These are phyloP conservation scores for Karstenula rhodostoma DNA, from an alignment of 2,329 filamentous ascomycete species.

Conservation along the genomic window DNA sequence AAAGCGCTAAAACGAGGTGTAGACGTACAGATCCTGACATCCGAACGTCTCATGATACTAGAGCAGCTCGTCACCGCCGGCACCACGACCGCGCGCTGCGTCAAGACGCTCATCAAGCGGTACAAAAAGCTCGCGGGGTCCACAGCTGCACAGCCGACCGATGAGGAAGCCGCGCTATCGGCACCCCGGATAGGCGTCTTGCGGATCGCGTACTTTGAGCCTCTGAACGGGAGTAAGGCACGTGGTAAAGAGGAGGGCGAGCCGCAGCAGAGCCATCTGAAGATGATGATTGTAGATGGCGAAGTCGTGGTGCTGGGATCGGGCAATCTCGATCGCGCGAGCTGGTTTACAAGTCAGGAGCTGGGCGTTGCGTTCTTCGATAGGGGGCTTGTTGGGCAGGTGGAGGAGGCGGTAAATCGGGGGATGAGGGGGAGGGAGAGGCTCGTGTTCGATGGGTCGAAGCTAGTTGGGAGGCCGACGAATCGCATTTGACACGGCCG, in stretches of 20 bases:
- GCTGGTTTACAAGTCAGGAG: slow-evolving; percentile 88
- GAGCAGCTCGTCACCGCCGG: slow-evolving; percentile 84
- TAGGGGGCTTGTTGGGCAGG: slow-evolving; percentile 45
- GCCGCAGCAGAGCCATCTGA: slow-evolving; percentile 78
- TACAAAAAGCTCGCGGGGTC: slow-evolving; percentile 51
- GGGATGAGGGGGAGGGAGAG: slow-evolving; percentile 36
- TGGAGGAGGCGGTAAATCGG: slow-evolving; percentile 35
- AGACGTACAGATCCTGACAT: slow-evolving; percentile 72
- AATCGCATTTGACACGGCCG: too few relatives aligned
- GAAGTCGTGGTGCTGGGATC: slow-evolving; percentile 75
- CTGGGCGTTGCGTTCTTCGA: slow-evolving; percentile 70
- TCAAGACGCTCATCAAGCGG: slow-evolving; percentile 65
- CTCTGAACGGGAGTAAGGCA: slow-evolving; percentile 33
- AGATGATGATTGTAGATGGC: slow-evolving; percentile 76
- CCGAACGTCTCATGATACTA: slow-evolving; percentile 74
- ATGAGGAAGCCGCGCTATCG: slow-evolving; percentile 42
- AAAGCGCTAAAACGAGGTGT: slow-evolving; percentile 71
- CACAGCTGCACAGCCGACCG: slow-evolving; percentile 10
- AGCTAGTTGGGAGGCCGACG: background rate
- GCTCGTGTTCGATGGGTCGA: slow-evolving; percentile 35
- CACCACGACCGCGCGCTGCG: slow-evolving; percentile 73
- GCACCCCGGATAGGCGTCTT: slow-evolving; percentile 56
- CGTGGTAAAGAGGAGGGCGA: slow-evolving; percentile 53
- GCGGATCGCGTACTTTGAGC: slow-evolving; percentile 66
- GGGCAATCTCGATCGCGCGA: slow-evolving; percentile 84